Evolutionary conservation across 805 yeast genomes (phyloP), one percentile per base, ranked within the genome.

Genomic region (Zygosaccharomyces siamensis): DNA sequence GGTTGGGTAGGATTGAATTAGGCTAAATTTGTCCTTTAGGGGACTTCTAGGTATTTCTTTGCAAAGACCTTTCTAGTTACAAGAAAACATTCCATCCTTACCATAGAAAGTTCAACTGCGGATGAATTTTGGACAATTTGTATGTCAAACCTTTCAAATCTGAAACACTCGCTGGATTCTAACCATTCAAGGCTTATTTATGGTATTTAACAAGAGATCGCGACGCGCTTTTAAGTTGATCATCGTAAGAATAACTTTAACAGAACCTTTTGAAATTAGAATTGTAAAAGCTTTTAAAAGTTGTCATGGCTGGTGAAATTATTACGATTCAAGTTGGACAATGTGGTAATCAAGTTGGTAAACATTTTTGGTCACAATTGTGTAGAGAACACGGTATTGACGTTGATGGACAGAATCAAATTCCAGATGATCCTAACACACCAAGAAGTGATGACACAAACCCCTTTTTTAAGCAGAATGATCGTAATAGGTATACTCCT

Each of bases 261-360:
- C 24, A 33, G 20, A 7, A 33, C 37, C 37, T 10, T 33, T 33
- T 33, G 37, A 33, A 14, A 33, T 14, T 16, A 11, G 20, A 33
- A 18, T 10, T 18, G 21, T 5, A 33, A 18, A 33, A 18, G 37
- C 27, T 37, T 10, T 20, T 14, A 18, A 26, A 27, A 38, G 36
- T 16, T 16, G 31, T 26, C 12, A 72, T 76, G 77, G 74, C 77
- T 2, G 78, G 90, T 7, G 89, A 85, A 64, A 79, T 84, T 2
- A 73, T 85, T 36, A 83, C 90, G 1, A 66, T 85, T 8, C 90
- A 84, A 58, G 80, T 81, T 8, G 80, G 80, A 23, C 99, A 93
- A 70, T 93, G 99, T 72, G 99, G 99, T 49, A 93, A 93, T 68
- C 98, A 92, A 64, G 83, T 92, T 1, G 97, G 97, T 23, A 80